These are phyloP conservation scores for Termitomyces bulborhizus DNA, from an alignment of 768 basidiomycete species.

Conservation along the genomic window DNA sequence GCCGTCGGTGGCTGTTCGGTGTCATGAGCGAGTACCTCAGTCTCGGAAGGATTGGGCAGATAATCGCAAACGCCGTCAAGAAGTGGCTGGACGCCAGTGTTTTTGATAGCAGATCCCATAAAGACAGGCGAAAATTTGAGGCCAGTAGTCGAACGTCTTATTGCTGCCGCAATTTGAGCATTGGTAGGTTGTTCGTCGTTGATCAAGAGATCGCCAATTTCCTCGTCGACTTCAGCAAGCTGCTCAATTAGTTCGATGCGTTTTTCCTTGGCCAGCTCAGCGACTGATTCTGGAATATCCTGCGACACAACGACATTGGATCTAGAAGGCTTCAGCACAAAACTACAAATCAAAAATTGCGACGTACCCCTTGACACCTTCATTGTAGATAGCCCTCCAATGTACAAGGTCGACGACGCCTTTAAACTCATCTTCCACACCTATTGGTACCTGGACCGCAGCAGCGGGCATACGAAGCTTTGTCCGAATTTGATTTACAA, in stretches of 20 bases:
- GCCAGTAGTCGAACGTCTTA: constrained; percentile 82
- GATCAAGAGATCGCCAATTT: constrained; percentile 87
- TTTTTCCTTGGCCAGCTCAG: constrained; percentile 75
- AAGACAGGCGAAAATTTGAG: constrained; percentile 96
- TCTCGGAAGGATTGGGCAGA: constrained; percentile 83
- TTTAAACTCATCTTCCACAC: constrained; percentile 76
- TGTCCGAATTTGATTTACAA: constrained; percentile 83
- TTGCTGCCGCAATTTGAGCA: constrained; percentile 71
- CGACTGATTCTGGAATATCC: constrained; percentile 76
- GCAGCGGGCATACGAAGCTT: constrained; percentile 93
- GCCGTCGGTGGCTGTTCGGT: constrained; percentile 58
- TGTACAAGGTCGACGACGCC: constrained; percentile 94
- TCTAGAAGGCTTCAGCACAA: constrained; percentile 29
- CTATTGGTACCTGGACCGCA: constrained; percentile 94
- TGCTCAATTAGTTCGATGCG: constrained; percentile 90
- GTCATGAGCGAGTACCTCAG: constrained; percentile 76
- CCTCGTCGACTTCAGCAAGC: constrained; percentile 94
- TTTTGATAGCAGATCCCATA: constrained; percentile 95
- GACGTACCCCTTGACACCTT: constrained; percentile 87
- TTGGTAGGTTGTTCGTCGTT: constrained; percentile 75
- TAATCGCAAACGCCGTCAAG: constrained; percentile 96
- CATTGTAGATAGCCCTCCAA: constrained; percentile 92
- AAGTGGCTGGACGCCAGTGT: constrained; percentile 90
- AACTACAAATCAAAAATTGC: neutral
- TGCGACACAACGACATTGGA: constrained; percentile 73